phyloP scores from a whole-genome alignment of 768 basidiomycete species.

The Exidia glandulosa region DNA sequence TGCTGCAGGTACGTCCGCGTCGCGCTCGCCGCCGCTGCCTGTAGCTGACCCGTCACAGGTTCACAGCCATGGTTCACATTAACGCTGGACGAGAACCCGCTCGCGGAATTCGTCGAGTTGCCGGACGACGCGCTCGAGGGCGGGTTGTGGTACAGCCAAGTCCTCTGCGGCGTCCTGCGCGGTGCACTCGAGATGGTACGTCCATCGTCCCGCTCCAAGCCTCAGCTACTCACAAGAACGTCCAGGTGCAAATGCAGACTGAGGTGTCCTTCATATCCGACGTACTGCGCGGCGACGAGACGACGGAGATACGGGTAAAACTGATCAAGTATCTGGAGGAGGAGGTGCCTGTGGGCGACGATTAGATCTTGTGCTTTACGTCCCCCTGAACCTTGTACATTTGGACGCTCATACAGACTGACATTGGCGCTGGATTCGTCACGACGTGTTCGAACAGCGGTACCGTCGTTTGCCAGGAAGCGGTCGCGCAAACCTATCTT shows the following conservation, averaged over 20 bases:
- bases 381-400: too few relatives aligned
- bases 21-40: too few relatives aligned
- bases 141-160: conserved; percentile 94
- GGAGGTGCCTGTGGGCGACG: conserved; percentile 88
- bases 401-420: too few relatives aligned
- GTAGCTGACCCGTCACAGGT: conserved; percentile 25
- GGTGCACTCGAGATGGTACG: conserved; percentile 94
- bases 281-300: conserved; percentile 84
- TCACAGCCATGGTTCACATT: conserved; percentile 49
- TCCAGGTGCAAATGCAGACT: conserved; percentile 91
- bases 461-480: too few relatives aligned
- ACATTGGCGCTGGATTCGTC: too few relatives aligned
- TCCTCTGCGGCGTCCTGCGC: conserved; percentile 85
- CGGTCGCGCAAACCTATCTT: too few relatives aligned
- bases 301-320: conserved; percentile 85
- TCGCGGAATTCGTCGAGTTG: conserved; percentile 94
- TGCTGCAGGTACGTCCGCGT: too few relatives aligned
- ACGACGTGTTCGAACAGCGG: too few relatives aligned
- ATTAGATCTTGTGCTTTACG: conserved; percentile 31
- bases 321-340: conserved; percentile 90
- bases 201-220: neutral
- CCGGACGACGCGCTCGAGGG: conserved; percentile 89
- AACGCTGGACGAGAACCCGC: conserved; percentile 88
- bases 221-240: too few relatives aligned
- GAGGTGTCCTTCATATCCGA: conserved; percentile 84